Evolutionary conservation across 1,284 basidiomycete species (phyloP), one percentile per base, ranked within the genome.

Genomic region (Spongiforma sp.): DNA sequence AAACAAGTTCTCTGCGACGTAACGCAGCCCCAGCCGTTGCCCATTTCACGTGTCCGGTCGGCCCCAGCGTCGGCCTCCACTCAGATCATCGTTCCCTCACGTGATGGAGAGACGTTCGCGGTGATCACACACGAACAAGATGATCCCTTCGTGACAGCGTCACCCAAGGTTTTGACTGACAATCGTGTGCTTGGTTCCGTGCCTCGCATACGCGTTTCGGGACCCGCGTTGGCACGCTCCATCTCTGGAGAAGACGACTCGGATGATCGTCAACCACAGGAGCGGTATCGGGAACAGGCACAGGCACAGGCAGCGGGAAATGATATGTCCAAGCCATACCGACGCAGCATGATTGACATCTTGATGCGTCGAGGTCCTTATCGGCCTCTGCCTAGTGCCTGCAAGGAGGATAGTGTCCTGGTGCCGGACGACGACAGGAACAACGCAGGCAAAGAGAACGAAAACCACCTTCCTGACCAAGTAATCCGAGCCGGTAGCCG

Each of bases 281-380:
- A 61, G n/a, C n/a, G n/a, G n/a, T n/a, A n/a, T n/a, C n/a, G n/a
- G n/a, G n/a, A n/a, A n/a, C n/a, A n/a, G n/a, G n/a, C n/a, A n/a
- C n/a, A n/a, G n/a, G n/a, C n/a, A n/a, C n/a, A n/a, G n/a, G n/a
- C n/a, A n/a, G n/a, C n/a, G n/a, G n/a, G n/a, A 6, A 14, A 26
- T 24, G 10, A 30, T n/a, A 26, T 65, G 9, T 62, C 64, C 4
- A 75, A 68, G 61, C 60, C 66, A 32, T 66, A 69, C 39, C 72
- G 70, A 53, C 75, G 70, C 9, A 74, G 72, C 64, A 73, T 75
- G 72, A 65, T 74, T 43, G 75, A 75, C 57, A 61, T 75, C 19
- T 59, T 76, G 60, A 73, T 57, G 28, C 65, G 73, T 33, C 71
- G 59, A 28, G 48, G 54, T 28, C 52, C 59, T 43, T 37, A 58